phyloP scores from a whole-genome alignment of 495 filamentous ascomycete species.

The Trichodelitschia bisporula region DNA sequence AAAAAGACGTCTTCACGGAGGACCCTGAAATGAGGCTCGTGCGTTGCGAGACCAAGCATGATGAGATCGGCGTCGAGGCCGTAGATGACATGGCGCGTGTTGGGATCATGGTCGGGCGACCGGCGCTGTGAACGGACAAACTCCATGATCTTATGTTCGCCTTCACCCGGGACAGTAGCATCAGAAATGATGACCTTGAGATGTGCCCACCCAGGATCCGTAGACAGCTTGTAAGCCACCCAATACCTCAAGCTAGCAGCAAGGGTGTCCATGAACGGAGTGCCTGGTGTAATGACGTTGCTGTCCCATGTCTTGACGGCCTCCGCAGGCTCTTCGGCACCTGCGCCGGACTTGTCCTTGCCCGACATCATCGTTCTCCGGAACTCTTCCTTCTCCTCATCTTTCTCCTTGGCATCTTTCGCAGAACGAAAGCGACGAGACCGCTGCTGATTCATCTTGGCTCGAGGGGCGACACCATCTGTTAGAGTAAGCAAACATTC shows the following conservation, averaged over 20 bases:
- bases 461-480: conserved; percentile 86
- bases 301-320: conserved; percentile 90
- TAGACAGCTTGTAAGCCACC: conserved; percentile 90
- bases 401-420: conserved; percentile 81
- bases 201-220: conserved; percentile 75
- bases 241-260: conserved; percentile 83
- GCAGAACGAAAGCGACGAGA: conserved; percentile 78
- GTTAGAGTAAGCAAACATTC: conserved; percentile 13
- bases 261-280: conserved; percentile 95
- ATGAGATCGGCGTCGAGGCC: conserved; percentile 94
- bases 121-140: conserved; percentile 85
- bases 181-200: conserved; percentile 96
- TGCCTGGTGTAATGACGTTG: conserved; percentile 94
- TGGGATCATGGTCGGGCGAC: conserved; percentile 79
- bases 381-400: conserved; percentile 71
- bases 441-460: conserved; percentile 96
- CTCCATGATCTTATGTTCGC: conserved; percentile 99
- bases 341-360: conserved; percentile 16
- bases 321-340: conserved; percentile 23
- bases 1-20: conserved; percentile 93
- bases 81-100: conserved; percentile 90
- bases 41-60: conserved; percentile 91
- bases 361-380: conserved; percentile 66
- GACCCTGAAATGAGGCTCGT: conserved; percentile 93
- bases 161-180: conserved; percentile 89